These are phyloP conservation scores for Davidsoniella neocaledoniae DNA, from an alignment of 2,329 filamentous ascomycete genomes.

Conservation along the genomic window DNA sequence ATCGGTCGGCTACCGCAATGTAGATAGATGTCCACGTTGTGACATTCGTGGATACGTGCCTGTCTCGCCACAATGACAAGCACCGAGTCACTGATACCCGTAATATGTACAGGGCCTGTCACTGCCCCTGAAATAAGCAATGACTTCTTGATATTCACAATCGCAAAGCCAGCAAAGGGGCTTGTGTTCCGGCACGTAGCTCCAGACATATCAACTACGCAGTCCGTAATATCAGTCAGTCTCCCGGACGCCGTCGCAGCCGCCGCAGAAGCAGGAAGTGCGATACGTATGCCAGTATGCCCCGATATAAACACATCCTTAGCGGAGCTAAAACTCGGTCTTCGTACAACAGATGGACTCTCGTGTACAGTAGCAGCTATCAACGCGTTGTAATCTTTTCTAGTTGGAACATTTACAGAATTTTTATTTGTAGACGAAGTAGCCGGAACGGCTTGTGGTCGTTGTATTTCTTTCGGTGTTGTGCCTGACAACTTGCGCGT, in stretches of 20 bases:
- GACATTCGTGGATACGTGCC: conserved; percentile 80
- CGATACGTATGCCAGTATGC: conserved; percentile 55
- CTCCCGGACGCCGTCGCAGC: conserved; percentile 58
- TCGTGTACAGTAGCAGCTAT: conserved; percentile 24
- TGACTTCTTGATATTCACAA: conserved; percentile 53
- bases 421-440: background rate
- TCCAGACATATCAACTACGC: conserved; percentile 66
- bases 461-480: conserved; percentile 18
- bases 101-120: conserved; percentile 68
- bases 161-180: conserved; percentile 50
- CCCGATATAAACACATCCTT: conserved; percentile 47
- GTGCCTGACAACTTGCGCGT: conserved; percentile 25
- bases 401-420: background rate
- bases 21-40: conserved; percentile 68
- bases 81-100: conserved; percentile 53
- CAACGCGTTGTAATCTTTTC: conserved; percentile 41
- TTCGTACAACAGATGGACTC: conserved; percentile 27
- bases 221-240: conserved; percentile 50
- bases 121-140: conserved; percentile 67
- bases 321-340: conserved; percentile 46
- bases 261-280: conserved; percentile 54
- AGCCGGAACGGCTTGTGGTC: background rate
- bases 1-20: conserved; percentile 72
- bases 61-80: conserved; percentile 70
- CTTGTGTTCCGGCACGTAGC: conserved; percentile 33